Evolutionary conservation across 176 grass and related monocot species (phyloP).

Genomic region (Alloteropsis semialata): DNA sequence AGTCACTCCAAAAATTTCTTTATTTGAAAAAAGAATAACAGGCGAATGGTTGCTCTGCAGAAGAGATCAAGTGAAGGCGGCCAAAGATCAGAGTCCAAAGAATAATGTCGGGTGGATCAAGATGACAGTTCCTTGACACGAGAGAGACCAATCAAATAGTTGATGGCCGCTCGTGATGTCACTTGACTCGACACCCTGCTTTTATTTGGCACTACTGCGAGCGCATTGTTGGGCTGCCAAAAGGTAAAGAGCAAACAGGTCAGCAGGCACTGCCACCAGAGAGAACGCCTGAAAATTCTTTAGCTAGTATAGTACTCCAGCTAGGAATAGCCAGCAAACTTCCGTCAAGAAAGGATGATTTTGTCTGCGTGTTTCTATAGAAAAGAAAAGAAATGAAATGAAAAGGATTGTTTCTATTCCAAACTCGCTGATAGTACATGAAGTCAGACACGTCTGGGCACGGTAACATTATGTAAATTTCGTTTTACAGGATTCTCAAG

Average conservation of each 20-base stretch:
- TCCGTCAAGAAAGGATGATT: neutral
- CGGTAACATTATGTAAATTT: too few relatives aligned
- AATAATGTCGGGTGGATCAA: neutral
- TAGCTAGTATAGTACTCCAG: too few relatives aligned
- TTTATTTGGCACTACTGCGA: neutral
- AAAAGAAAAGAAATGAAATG: too few relatives aligned
- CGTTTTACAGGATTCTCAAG: too few relatives aligned
- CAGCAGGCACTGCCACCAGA: neutral
- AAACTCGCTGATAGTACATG: too few relatives aligned
- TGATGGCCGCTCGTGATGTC: neutral
- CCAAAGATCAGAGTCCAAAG: constrained; percentile 8
- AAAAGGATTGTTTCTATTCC: too few relatives aligned
- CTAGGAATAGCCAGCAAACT: neutral
- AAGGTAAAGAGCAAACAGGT: neutral
- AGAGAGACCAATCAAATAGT: neutral
- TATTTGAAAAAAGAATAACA: neutral
- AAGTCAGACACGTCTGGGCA: too few relatives aligned
- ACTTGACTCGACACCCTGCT: neutral
- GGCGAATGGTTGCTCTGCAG: neutral
- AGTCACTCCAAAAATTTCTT: neutral
- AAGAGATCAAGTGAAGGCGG: constrained; percentile 1
- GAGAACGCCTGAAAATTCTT: neutral
- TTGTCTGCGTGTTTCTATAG: too few relatives aligned
- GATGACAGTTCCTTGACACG: neutral
- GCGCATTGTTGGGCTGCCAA: neutral